phyloP scores from a whole-genome alignment of 202 grass and related monocot genomes.

The Hordeum pubiflorum region DNA sequence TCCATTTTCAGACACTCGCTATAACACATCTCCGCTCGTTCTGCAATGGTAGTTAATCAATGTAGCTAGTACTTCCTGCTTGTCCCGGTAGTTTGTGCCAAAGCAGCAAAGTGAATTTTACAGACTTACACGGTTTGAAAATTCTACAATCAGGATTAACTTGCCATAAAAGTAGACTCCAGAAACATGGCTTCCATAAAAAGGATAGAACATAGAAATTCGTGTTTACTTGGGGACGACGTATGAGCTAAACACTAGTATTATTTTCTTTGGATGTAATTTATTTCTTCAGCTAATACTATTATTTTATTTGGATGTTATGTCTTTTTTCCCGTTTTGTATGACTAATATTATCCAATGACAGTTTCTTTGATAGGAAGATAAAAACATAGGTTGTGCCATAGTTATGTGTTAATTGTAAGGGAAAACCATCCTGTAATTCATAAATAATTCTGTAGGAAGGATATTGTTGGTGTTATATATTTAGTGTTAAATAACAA shows the following conservation, averaged over 20 bases:
- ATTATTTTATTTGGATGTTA: neutral
- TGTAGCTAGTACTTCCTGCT: neutral
- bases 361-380: neutral
- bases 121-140: neutral
- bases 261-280: neutral
- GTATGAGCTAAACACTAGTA: neutral
- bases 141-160: neutral
- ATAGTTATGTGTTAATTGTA: neutral
- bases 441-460: neutral
- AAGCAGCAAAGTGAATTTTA: neutral
- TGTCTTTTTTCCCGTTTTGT: neutral
- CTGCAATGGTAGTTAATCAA: neutral
- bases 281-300: neutral
- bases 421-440: neutral
- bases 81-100: neutral
- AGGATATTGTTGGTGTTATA: neutral
- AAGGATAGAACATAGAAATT: neutral
- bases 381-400: neutral
- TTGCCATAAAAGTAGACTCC: neutral
- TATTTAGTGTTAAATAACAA: neutral
- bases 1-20: neutral
- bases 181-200: conserved; percentile 15
- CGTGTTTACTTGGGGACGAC: neutral
- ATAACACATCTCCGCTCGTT: neutral
- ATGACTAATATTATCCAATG: neutral